Percentiles rank a stretch among this genome's conserved stretches.
Conservation (phyloP, 1,284 basidiomycete genomes). For the Heterobasidion parviporum region DNA sequence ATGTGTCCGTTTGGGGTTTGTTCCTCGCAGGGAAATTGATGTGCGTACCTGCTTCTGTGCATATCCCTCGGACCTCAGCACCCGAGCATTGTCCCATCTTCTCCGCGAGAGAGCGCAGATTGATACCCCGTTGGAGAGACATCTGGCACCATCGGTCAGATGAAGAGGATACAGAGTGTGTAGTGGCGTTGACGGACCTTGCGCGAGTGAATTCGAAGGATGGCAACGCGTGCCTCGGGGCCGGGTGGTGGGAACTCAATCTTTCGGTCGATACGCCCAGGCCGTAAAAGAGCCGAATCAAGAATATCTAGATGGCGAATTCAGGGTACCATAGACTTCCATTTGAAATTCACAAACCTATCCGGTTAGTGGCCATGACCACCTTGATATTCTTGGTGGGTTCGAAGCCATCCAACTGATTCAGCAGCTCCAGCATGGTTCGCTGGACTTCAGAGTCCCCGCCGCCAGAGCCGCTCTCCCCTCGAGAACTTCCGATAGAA, state of each 20-base stretch:
- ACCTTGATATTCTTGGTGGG: constrained; percentile 99
- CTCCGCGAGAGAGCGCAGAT: constrained; percentile 89
- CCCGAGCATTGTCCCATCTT: constrained; percentile 99
- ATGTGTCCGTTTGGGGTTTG: neutral
- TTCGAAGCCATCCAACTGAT: constrained; percentile 98
- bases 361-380: constrained; percentile 98
- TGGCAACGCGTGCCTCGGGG: constrained; percentile 94
- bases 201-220: constrained; percentile 93
- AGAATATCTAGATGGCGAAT: constrained; percentile 66
- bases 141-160: constrained; percentile 48
- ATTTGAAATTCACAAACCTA: constrained; percentile 43
- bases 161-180: neutral
- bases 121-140: constrained; percentile 97
- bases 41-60: constrained; percentile 86
- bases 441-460: constrained; percentile 97
- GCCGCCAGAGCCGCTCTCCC: constrained; percentile 82
- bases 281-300: constrained; percentile 89
- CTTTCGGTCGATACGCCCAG: constrained; percentile 97
- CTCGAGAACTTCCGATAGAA: constrained; percentile 91
- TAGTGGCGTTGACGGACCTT: constrained; percentile 48
- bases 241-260: constrained; percentile 99
- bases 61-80: constrained; percentile 96
- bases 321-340: neutral
- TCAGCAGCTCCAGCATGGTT: constrained; percentile 95
- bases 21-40: constrained; percentile 3